Percentiles rank a stretch among this genome's conserved stretches.
These are phyloP conservation scores for Amaranthus hypochondriacus DNA, from an alignment of 148 eudicot species.

Conservation along the genomic window DNA sequence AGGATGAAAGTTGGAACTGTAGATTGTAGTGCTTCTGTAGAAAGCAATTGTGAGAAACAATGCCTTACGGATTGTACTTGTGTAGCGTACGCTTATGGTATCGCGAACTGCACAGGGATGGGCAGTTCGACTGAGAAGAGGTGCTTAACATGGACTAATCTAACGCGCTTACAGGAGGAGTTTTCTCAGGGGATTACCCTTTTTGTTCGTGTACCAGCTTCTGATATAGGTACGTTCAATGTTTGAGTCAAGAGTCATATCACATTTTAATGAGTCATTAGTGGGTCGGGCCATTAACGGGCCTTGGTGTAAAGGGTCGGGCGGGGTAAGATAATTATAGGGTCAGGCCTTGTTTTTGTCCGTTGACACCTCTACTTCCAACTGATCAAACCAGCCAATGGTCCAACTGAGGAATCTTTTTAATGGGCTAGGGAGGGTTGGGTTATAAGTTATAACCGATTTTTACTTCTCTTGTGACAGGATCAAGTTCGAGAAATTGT, in stretches of 20 bases:
- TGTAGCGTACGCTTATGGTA: conserved; percentile 27
- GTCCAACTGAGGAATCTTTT: too few relatives aligned
- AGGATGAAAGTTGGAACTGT: conserved; percentile 13
- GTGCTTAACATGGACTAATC: conserved; percentile 23
- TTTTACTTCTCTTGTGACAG: not conserved
- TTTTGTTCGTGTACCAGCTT: conserved; percentile 14
- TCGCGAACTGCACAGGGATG: not conserved
- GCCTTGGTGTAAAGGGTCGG: too few relatives aligned
- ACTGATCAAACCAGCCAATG: too few relatives aligned
- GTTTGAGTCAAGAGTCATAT: too few relatives aligned
- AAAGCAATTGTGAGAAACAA: not conserved
- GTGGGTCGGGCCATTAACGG: too few relatives aligned
- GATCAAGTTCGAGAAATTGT: conserved; percentile 13
- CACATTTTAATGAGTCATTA: too few relatives aligned
- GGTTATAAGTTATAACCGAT: not conserved
- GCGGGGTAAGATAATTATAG: too few relatives aligned
- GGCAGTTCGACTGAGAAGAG: not conserved
- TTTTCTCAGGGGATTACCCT: conserved; percentile 16
- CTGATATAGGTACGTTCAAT: conserved; percentile 16
- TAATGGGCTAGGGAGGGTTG: too few relatives aligned
- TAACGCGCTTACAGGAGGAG: conserved; percentile 22
- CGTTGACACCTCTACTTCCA: too few relatives aligned
- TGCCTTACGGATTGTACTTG: conserved; percentile 14
- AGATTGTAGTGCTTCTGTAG: not conserved
- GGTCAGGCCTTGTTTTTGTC: too few relatives aligned